These are phyloP conservation scores for Cercospora sp. DNA, from an alignment of 2,329 filamentous ascomycete species.

Conservation along the genomic window DNA sequence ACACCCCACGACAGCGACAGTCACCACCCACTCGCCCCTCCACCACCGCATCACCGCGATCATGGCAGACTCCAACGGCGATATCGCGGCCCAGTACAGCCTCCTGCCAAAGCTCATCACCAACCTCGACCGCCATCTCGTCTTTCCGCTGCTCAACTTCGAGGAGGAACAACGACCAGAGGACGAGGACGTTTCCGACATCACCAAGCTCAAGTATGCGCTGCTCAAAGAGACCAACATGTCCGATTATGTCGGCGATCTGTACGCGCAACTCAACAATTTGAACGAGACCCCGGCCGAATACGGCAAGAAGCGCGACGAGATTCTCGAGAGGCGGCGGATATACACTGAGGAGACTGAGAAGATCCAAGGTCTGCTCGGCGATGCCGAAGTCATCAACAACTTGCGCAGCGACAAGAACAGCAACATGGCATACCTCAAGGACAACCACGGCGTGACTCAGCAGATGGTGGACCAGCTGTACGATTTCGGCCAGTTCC, in stretches of 20 bases:
- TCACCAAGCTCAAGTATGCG: slow-evolving; percentile 85
- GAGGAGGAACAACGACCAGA: slow-evolving; percentile 74
- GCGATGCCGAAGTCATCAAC: slow-evolving; percentile 84
- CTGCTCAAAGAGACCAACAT: slow-evolving; percentile 97
- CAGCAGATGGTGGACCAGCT: slow-evolving; percentile 94
- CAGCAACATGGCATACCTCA: slow-evolving; percentile 96
- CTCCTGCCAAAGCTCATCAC: slow-evolving; percentile 86
- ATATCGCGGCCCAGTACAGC: slow-evolving; percentile 61
- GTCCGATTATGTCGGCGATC: slow-evolving; percentile 92
- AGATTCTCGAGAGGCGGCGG: slow-evolving; percentile 79
- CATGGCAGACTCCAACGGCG: slow-evolving; percentile 44
- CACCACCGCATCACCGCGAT: slow-evolving; percentile 25
- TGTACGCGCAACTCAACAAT: slow-evolving; percentile 86
- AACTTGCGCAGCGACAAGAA: slow-evolving; percentile 95
- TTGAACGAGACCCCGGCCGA: slow-evolving; percentile 76
- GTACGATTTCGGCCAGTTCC: slow-evolving; percentile 94
- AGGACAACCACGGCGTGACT: slow-evolving; percentile 94
- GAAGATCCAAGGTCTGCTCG: slow-evolving; percentile 84
- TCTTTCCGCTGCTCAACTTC: slow-evolving; percentile 96
- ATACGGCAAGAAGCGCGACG: slow-evolving; percentile 84
- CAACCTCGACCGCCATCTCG: slow-evolving; percentile 91
- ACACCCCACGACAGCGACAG: neutral
- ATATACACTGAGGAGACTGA: slow-evolving; percentile 82
- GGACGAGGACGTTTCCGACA: slow-evolving; percentile 73
- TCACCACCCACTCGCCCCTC: neutral